These are phyloP conservation scores for Trichoderma gracile DNA, from an alignment of 2,329 filamentous ascomycete genomes.

Conservation along the genomic window DNA sequence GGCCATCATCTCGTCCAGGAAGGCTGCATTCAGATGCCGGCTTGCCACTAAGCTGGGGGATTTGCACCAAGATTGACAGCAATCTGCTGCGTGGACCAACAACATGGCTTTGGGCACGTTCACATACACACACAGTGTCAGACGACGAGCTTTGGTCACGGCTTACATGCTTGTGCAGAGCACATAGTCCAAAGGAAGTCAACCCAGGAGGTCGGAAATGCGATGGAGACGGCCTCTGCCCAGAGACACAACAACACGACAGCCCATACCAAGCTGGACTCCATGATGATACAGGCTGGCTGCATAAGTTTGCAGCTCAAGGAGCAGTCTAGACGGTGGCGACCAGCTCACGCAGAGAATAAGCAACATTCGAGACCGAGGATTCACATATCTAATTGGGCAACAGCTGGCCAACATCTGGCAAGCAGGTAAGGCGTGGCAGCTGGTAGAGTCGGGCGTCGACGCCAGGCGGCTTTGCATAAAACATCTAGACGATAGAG, in stretches of 20 bases:
- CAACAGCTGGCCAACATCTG: neutral
- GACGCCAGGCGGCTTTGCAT: constrained; percentile 4
- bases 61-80: constrained; percentile 17
- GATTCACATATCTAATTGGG: neutral
- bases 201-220: constrained; percentile 18
- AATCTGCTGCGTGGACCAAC: constrained; percentile 19
- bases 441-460: constrained; percentile 5
- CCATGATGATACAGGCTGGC: neutral
- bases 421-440: neutral
- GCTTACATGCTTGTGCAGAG: constrained; percentile 16
- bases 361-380: constrained; percentile 5
- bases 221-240: constrained; percentile 1
- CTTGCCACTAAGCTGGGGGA: neutral
- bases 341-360: constrained; percentile 10
- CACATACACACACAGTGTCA: constrained; percentile 22
- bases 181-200: constrained; percentile 4
- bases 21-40: constrained; percentile 22
- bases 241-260: constrained; percentile 3
- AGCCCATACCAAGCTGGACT: neutral
- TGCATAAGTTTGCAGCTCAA: constrained; percentile 11
- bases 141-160: neutral
- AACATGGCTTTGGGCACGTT: constrained; percentile 3
- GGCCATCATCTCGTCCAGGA: constrained; percentile 3
- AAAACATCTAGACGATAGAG: neutral
- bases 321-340: constrained; percentile 10